phyloP scores from a whole-genome alignment of 2,329 filamentous ascomycete genomes.

The Orbilia quercus region DNA sequence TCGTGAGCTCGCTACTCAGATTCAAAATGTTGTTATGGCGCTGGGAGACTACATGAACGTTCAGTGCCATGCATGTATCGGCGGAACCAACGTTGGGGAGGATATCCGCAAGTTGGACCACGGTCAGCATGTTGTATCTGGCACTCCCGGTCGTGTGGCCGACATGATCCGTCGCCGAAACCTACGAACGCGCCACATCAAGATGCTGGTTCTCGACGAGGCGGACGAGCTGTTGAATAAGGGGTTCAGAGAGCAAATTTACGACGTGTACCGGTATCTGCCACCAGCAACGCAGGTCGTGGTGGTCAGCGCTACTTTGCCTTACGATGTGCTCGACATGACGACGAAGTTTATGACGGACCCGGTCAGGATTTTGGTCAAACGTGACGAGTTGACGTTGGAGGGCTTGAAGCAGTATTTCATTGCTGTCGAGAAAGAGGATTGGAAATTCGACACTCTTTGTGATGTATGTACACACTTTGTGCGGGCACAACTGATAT shows the following conservation, averaged over 20 bases:
- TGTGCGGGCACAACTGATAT: background rate
- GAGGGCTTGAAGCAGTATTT: slow-evolving; percentile 99
- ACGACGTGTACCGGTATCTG: slow-evolving; percentile 97
- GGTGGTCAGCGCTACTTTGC: slow-evolving; percentile 93
- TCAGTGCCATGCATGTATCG: slow-evolving; percentile 98
- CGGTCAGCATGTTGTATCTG: slow-evolving; percentile 96
- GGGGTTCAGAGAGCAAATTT: slow-evolving; percentile 97
- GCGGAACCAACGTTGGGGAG: slow-evolving; percentile 96
- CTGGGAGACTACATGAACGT: slow-evolving; percentile 99
- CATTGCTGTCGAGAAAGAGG: slow-evolving; percentile 98
- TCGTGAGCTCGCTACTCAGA: slow-evolving; percentile 95
- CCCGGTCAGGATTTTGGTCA: slow-evolving; percentile 93
- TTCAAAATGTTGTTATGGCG: slow-evolving; percentile 98
- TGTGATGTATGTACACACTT: slow-evolving; percentile 71
- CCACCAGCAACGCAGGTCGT: slow-evolving; percentile 98
- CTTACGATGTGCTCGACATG: slow-evolving; percentile 98
- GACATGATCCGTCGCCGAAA: slow-evolving; percentile 82
- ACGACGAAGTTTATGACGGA: slow-evolving; percentile 99
- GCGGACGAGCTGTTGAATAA: slow-evolving; percentile 86
- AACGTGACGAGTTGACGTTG: slow-evolving; percentile 97
- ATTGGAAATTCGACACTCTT: slow-evolving; percentile 99
- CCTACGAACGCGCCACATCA: slow-evolving; percentile 78
- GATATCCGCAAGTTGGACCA: slow-evolving; percentile 98
- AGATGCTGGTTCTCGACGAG: slow-evolving; percentile 81
- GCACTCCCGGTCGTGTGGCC: slow-evolving; percentile 94